These are phyloP conservation scores for Microcos paniculata DNA, from an alignment of 345 rosid species.

Conservation along the genomic window DNA sequence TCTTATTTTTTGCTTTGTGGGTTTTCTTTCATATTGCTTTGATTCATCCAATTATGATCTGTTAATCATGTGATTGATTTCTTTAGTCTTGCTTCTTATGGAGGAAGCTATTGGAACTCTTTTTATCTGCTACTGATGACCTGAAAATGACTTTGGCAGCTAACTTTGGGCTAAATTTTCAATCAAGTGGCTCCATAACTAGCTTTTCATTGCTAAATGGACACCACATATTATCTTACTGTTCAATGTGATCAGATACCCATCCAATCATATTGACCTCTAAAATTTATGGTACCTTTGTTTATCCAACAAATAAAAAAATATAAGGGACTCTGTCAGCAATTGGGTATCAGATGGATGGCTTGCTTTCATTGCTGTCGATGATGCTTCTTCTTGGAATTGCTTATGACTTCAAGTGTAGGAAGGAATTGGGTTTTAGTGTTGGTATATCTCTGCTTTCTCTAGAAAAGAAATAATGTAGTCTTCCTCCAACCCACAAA, in stretches of 20 bases:
- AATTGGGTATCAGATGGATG: neutral
- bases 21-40: neutral
- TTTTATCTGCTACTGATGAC: neutral
- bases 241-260: neutral
- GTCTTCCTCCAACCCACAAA: neutral
- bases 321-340: neutral
- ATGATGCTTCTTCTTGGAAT: neutral
- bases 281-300: constrained; percentile 1
- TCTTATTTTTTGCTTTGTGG: neutral
- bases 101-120: neutral
- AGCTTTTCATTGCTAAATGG: neutral
- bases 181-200: neutral
- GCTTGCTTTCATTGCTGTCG: neutral
- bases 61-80: neutral
- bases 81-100: no score
- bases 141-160: neutral
- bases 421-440: neutral
- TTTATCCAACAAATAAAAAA: neutral
- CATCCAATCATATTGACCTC: neutral
- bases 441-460: neutral
- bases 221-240: neutral
- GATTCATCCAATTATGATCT: neutral
- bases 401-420: neutral
- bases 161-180: neutral
- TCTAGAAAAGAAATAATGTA: neutral